Conservation (phyloP, 1,139 yeast species). For the Torulaspora pretoriensis region DNA sequence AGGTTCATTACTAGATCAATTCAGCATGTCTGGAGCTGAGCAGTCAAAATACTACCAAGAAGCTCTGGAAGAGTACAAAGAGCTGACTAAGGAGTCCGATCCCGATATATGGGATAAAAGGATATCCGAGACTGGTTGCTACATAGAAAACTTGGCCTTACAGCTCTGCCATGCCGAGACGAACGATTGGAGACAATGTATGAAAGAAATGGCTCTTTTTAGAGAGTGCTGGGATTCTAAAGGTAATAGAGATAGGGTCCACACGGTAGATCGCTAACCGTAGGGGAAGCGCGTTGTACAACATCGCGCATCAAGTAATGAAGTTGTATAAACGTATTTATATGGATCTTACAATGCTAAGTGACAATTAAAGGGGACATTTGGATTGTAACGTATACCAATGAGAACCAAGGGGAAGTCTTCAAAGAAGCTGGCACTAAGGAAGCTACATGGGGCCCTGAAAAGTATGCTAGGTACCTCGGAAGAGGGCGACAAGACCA, state of each 20-base stretch:
- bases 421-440: slow-evolving; percentile 16
- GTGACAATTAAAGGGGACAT: neutral
- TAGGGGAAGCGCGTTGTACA: slow-evolving; percentile 2
- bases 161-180: slow-evolving; percentile 77
- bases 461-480: slow-evolving; percentile 19
- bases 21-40: slow-evolving; percentile 1
- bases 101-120: slow-evolving; percentile 54
- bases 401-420: slow-evolving; percentile 15
- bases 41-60: slow-evolving; percentile 29
- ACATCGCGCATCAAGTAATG: neutral
- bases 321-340: neutral
- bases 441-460: slow-evolving; percentile 27
- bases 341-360: neutral
- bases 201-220: slow-evolving; percentile 45
- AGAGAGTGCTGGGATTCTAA: slow-evolving; percentile 31
- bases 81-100: slow-evolving; percentile 26
- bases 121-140: slow-evolving; percentile 68
- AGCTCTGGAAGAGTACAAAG: slow-evolving; percentile 33
- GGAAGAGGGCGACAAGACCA: neutral
- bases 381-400: neutral
- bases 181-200: slow-evolving; percentile 74
- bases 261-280: slow-evolving; percentile 27
- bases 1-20: no score
- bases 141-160: slow-evolving; percentile 52
- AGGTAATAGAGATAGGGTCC: slow-evolving; percentile 33